phyloP scores from a whole-genome alignment of 306 rosid genomes.

The Dalbergia oliveri region DNA sequence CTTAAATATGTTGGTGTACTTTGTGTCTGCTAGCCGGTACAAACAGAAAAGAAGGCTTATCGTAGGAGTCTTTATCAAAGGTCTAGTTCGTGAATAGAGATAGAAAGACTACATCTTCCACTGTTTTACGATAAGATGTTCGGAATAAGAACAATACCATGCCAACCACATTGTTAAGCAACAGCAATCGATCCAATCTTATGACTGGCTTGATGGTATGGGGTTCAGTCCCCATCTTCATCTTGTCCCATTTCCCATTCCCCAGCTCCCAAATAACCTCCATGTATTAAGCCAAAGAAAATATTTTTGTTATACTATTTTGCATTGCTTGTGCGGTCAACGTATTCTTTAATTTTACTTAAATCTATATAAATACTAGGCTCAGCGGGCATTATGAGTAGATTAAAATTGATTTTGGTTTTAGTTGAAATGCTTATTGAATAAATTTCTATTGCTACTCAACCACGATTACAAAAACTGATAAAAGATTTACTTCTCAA shows the following conservation, averaged over 20 bases:
- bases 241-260: no score
- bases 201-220: no score
- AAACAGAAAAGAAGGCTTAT: constrained; percentile 71
- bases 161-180: neutral
- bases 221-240: no score
- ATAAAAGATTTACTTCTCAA: neutral
- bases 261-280: no score
- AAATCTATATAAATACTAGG: neutral
- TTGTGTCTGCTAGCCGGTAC: constrained; percentile 64
- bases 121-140: neutral
- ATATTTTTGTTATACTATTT: no score
- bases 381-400: neutral
- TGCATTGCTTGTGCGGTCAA: no score
- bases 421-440: no score
- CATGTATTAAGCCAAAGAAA: no score
- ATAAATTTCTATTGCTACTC: no score
- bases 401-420: no score
- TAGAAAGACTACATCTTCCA: neutral
- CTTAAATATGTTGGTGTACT: constrained; percentile 65
- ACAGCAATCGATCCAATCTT: neutral
- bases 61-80: constrained; percentile 23
- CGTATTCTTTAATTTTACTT: no score
- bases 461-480: no score
- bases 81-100: neutral
- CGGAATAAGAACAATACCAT: neutral